Base-by-base conservation (phyloP, 164 flowering plant species). In the Amborella trichopoda region DNA sequence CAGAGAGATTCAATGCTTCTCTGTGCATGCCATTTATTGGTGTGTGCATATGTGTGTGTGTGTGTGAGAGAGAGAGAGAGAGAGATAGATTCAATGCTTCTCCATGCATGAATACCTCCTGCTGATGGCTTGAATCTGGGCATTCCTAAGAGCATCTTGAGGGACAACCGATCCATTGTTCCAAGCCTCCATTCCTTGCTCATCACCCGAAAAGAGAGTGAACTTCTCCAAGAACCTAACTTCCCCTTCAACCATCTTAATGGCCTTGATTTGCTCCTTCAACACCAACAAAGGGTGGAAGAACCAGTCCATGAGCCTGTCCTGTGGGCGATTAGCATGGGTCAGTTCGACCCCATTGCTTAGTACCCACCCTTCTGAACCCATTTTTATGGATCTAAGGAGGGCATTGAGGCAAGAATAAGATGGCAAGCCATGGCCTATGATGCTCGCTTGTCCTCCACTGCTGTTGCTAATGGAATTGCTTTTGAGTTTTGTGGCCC, bases 91-190 rank as follows among this genome's bases (percentile, higher is more conserved):
- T n/a, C n/a, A n/a, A n/a, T n/a, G n/a, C n/a, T n/a, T n/a, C n/a
- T n/a, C n/a, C 37, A 38, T 16, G 0, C 16, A 38, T 58, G 26
- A 21, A 22, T 71, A 84, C 97, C 97, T 84, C 73, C 97, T 72
- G 53, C 83, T 72, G 33, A 89, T 80, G 55, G 95, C 95, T 39
- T 82, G 73, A 40, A 89, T 78, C 57, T 85, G 97, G 65, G 90
- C 97, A 50, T 74, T 75, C 61, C 87, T 68, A 28, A 89, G 62
- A 32, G 80, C 62, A 53, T 85, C 87, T 46, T 67, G 59, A 48
- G 85, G 81, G 11, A 54, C 58, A 25, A 48, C 50, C 50, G 69
- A 60, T 17, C 81, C 87, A 40, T 84, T 80, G 11, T 77, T 68
- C 95, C 87, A 82, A 26, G 78, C 63, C 36, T 77, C 73, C 64